A percentile compares a stretch with the other conserved stretches of the same genome.
Evolutionary conservation across 768 basidiomycete species (phyloP).

Genomic region (Boletellus ananas): DNA sequence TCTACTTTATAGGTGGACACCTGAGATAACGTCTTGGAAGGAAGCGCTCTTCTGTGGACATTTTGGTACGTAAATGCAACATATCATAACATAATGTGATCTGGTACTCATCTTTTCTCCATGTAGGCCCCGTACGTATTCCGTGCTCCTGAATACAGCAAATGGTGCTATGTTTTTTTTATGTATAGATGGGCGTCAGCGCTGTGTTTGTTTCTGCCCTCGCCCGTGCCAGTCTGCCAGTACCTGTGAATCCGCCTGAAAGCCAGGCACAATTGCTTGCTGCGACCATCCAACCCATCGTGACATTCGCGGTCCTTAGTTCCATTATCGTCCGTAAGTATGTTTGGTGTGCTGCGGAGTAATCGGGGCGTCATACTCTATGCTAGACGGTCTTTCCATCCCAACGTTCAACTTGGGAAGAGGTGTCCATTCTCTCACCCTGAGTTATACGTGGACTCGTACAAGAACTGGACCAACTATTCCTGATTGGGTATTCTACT

Average conservation of each 20-base stretch:
- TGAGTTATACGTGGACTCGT: conserved; percentile 42
- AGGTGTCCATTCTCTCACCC: conserved; percentile 42
- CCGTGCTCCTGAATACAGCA: neutral
- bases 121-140: conserved; percentile 49
- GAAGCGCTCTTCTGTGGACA: conserved; percentile 92
- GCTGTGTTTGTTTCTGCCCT: conserved; percentile 85
- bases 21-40: conserved; percentile 78
- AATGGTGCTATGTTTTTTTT: neutral
- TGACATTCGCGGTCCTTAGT: conserved; percentile 80
- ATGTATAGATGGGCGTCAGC: conserved; percentile 79
- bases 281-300: conserved; percentile 72
- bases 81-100: neutral
- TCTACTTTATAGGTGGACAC: conserved; percentile 75
- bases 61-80: conserved; percentile 53
- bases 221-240: conserved; percentile 59
- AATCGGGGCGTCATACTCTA: neutral
- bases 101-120: conserved; percentile 1
- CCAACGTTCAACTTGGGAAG: conserved; percentile 59
- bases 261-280: conserved; percentile 73
- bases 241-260: conserved; percentile 54
- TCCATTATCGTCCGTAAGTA: conserved; percentile 79
- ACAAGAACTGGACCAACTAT: conserved; percentile 24
- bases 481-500: conserved; percentile 47
- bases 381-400: conserved; percentile 63
- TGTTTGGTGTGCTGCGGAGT: neutral